Percentiles rank a stretch among this genome's conserved stretches.
These are phyloP conservation scores for Cornus florida DNA, from an alignment of 148 eudicot genomes.

Conservation along the genomic window DNA sequence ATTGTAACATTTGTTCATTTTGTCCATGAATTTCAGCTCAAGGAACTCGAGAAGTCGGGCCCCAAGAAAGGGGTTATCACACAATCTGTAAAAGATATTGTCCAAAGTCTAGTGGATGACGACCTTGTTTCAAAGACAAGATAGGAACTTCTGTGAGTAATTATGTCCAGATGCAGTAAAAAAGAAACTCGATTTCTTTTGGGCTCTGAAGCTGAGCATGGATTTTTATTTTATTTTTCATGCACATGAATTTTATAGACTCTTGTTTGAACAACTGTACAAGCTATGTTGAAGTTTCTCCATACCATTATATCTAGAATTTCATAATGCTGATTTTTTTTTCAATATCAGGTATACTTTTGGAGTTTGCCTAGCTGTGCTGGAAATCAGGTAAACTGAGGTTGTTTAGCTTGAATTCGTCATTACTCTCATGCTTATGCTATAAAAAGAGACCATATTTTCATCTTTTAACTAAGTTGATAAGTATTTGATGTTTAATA, in stretches of 20 bases:
- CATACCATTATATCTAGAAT: not conserved
- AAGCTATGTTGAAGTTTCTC: slow-evolving; percentile 8
- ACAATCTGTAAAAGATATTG: slow-evolving; percentile 95
- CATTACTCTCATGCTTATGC: not conserved
- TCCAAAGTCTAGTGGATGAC: slow-evolving; percentile 96
- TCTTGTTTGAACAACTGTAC: not conserved
- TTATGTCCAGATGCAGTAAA: slow-evolving; percentile 14
- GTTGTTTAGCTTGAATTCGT: slow-evolving; percentile 2
- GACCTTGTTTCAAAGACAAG: slow-evolving; percentile 96
- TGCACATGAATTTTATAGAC: not conserved
- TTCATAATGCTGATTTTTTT: not conserved
- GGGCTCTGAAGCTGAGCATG: slow-evolving; percentile 11
- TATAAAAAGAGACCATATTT: slow-evolving; percentile 9
- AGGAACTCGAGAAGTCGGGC: slow-evolving; percentile 97
- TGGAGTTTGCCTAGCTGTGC: slow-evolving; percentile 99
- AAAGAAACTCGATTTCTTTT: slow-evolving; percentile 7
- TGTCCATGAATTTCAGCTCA: slow-evolving; percentile 54
- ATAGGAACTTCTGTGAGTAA: slow-evolving; percentile 87
- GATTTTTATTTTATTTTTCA: not conserved
- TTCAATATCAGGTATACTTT: slow-evolving; percentile 67
- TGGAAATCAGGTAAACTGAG: slow-evolving; percentile 82
- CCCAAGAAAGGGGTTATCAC: slow-evolving; percentile 96
- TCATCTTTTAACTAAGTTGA: not conserved
- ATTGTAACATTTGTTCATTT: slow-evolving; percentile 11
- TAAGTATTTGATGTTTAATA: slow-evolving; percentile 25